Evolutionary conservation across 2,329 filamentous ascomycete genomes (phyloP).

Genomic region (Spiromastix sp.): DNA sequence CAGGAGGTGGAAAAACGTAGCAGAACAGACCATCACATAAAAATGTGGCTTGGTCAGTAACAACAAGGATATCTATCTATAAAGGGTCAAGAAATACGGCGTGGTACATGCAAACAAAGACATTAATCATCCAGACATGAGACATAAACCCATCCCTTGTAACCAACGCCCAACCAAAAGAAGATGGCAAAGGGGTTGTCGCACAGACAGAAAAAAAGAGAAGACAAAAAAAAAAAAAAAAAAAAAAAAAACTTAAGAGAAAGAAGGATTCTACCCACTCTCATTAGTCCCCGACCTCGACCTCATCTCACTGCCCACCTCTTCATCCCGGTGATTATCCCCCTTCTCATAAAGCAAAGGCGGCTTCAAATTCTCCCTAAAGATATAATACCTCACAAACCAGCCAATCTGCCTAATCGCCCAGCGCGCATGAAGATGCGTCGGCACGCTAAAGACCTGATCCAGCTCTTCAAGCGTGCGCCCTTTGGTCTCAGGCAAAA

Average conservation of each 20-base stretch:
- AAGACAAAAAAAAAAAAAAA: constrained; percentile 7
- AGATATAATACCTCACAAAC: constrained; percentile 25
- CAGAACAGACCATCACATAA: too few species aligned
- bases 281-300: constrained; percentile 14
- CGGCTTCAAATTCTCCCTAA: constrained; percentile 25
- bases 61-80: too few species aligned
- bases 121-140: too few species aligned
- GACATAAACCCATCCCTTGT: too few species aligned
- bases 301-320: constrained; percentile 2
- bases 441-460: constrained; percentile 45
- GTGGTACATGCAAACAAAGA: too few species aligned
- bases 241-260: neutral
- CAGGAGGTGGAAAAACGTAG: too few species aligned
- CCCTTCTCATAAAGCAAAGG: constrained; percentile 28
- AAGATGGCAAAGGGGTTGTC: too few species aligned
- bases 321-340: neutral
- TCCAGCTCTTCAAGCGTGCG: constrained; percentile 39
- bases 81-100: too few species aligned
- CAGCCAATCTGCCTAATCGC: constrained; percentile 28
- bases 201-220: too few species aligned
- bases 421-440: constrained; percentile 31
- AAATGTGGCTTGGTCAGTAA: too few species aligned
- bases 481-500: constrained; percentile 32
- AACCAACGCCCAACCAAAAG: too few species aligned
- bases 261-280: constrained; percentile 5